Conservation (phyloP, 805 yeast genomes). For the Candida ulmi region DNA sequence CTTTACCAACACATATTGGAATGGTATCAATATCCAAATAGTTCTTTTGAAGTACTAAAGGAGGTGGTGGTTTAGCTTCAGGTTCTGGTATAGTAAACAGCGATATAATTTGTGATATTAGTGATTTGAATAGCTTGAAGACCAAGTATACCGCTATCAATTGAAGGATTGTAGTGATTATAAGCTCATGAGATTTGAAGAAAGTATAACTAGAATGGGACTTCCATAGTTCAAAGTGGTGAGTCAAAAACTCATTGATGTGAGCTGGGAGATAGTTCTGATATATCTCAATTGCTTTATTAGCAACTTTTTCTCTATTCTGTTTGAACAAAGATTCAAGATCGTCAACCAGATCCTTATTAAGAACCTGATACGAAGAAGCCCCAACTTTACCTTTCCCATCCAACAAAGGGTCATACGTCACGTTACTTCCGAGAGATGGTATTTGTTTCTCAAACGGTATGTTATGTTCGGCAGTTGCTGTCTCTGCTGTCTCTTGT, state of each 20-base stretch:
- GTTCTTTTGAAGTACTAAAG: not conserved
- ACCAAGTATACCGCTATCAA: not conserved
- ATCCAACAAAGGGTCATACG: not conserved
- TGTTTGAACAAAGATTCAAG: not conserved
- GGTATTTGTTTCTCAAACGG: too few species aligned
- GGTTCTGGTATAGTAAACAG: not conserved
- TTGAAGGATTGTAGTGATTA: not conserved
- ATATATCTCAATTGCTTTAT: not conserved
- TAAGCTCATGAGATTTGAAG: not conserved
- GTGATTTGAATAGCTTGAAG: not conserved
- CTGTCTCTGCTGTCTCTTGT: too few species aligned
- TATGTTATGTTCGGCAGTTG: too few species aligned
- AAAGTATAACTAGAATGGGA: not conserved
- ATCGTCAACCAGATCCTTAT: not conserved
- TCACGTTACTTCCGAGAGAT: too few species aligned
- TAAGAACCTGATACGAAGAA: not conserved
- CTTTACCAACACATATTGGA: conserved; percentile 7
- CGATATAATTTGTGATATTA: not conserved
- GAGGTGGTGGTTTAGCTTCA: too few species aligned
- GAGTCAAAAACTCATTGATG: not conserved
- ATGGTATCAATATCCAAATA: conserved; percentile 1
- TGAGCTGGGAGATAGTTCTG: not conserved
- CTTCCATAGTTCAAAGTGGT: not conserved
- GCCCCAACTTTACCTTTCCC: too few species aligned
- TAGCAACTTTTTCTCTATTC: not conserved